Conservation (phyloP, 352 stramenopile species). For the Pythium scleroteichum region DNA sequence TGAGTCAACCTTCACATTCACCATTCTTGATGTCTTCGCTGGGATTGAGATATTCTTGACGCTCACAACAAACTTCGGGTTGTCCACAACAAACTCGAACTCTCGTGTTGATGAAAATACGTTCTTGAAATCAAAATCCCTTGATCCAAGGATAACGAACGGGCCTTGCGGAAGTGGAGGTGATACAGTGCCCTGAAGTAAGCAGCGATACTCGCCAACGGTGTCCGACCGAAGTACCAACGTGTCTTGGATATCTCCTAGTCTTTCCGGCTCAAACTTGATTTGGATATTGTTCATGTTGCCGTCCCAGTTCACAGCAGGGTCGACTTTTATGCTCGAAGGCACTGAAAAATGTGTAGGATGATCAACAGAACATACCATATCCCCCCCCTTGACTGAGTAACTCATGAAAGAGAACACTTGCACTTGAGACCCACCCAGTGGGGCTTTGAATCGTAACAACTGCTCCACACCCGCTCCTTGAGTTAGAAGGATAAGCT, state of each 20-base stretch:
- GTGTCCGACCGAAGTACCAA: slow-evolving; percentile 61
- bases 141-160: slow-evolving; percentile 60
- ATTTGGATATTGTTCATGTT: slow-evolving; percentile 57
- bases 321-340: slow-evolving; percentile 48
- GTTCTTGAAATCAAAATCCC: slow-evolving; percentile 90
- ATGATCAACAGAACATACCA: slow-evolving; percentile 60
- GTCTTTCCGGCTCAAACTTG: slow-evolving; percentile 88
- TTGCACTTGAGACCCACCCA: slow-evolving; percentile 78
- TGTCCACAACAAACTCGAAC: slow-evolving; percentile 84
- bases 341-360: slow-evolving; percentile 74
- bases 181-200: slow-evolving; percentile 73
- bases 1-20: slow-evolving; percentile 64
- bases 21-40: slow-evolving; percentile 59
- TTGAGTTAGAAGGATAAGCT: slow-evolving; percentile 76
- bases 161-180: slow-evolving; percentile 83
- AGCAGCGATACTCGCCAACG: slow-evolving; percentile 84
- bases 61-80: slow-evolving; percentile 63
- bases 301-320: slow-evolving; percentile 72
- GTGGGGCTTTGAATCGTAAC: slow-evolving; percentile 80
- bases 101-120: slow-evolving; percentile 77
- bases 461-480: slow-evolving; percentile 59
- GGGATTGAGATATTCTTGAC: slow-evolving; percentile 60
- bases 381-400: slow-evolving; percentile 36
- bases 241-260: slow-evolving; percentile 84
- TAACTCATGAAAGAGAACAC: slow-evolving; percentile 80